Conservation (phyloP, 2,329 filamentous ascomycete species). For the Cyanodermella asteris region DNA sequence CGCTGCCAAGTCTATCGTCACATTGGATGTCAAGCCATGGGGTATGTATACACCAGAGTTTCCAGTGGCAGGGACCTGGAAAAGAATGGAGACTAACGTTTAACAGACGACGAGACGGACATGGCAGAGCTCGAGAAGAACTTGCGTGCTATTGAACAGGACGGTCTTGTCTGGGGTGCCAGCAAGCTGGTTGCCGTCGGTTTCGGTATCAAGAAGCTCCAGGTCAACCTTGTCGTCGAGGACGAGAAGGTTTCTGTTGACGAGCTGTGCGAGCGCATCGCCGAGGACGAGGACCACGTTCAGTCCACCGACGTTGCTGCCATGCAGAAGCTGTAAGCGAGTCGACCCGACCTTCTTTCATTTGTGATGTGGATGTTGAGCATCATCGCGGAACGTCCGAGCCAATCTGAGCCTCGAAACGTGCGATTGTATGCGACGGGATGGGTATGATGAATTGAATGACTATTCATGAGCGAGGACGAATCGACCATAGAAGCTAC, state of each 20-base stretch:
- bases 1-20: conserved; percentile 88
- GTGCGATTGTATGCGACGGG: too few species aligned
- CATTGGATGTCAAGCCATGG: conserved; percentile 95
- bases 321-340: conserved; percentile 93
- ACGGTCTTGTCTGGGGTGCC: conserved; percentile 89
- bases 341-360: conserved; percentile 16
- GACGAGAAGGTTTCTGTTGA: conserved; percentile 83
- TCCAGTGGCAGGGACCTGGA: too few species aligned
- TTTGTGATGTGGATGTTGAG: too few species aligned
- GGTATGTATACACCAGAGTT: conserved; percentile 47
- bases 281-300: conserved; percentile 78
- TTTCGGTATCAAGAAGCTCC: conserved; percentile 97
- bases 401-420: too few species aligned
- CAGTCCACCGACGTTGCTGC: conserved; percentile 79
- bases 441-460: too few species aligned
- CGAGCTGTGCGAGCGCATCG: conserved; percentile 73
- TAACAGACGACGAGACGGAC: conserved; percentile 80
- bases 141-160: conserved; percentile 68
- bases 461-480: too few species aligned
- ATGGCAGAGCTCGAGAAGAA: conserved; percentile 60
- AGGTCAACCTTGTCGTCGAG: conserved; percentile 95
- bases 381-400: too few species aligned
- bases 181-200: conserved; percentile 77
- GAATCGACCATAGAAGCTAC: too few species aligned
- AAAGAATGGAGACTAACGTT: too few species aligned